phyloP scores from a whole-genome alignment of 306 rosid genomes.

The Casuarina cunninghamiana region DNA sequence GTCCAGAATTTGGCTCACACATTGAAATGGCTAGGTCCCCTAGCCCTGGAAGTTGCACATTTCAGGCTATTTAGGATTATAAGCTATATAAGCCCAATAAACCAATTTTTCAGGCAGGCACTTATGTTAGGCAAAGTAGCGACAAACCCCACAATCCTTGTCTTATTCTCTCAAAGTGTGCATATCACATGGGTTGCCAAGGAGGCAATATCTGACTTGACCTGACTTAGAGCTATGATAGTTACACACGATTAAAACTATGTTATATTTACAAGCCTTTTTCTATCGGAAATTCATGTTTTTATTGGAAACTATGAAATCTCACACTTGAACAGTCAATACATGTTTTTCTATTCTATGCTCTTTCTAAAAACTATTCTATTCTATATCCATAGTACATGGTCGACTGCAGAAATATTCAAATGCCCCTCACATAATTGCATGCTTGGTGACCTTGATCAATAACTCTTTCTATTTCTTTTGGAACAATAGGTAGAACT shows the following conservation, averaged over 20 bases:
- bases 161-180: slow-evolving; percentile 1
- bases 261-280: background rate
- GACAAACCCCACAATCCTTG: background rate
- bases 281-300: background rate
- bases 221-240: background rate
- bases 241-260: background rate
- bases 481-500: background rate
- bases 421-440: background rate
- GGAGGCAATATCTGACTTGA: background rate
- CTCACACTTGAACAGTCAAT: background rate
- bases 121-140: no score
- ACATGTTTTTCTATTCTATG: background rate
- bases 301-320: no score
- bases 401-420: background rate
- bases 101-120: background rate
- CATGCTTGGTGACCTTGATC: background rate
- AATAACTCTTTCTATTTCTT: background rate
- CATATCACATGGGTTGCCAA: background rate
- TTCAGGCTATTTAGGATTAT: background rate
- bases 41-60: background rate
- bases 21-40: background rate
- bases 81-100: background rate
- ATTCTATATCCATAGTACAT: background rate
- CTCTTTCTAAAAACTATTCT: no score
- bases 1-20: background rate